Evolutionary conservation across 768 basidiomycete genomes (phyloP).

Genomic region (Lentinula guzmanii): DNA sequence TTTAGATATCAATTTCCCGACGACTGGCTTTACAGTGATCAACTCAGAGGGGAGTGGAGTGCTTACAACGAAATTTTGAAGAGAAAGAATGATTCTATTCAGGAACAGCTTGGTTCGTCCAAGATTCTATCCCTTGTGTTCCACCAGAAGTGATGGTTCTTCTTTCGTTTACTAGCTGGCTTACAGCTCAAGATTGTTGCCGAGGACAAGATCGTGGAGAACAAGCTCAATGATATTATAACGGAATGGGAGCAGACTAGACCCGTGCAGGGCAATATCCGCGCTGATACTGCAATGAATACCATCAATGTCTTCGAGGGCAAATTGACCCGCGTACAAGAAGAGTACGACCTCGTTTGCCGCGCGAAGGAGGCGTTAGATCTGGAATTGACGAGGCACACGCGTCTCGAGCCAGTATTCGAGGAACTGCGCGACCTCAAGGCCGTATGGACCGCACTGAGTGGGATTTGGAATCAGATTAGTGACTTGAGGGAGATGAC

Average conservation of each 20-base stretch:
- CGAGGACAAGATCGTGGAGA: conserved; percentile 96
- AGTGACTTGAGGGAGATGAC: conserved; percentile 79
- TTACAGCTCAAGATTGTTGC: conserved; percentile 99
- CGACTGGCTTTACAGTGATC: conserved; percentile 98
- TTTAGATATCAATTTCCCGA: conserved; percentile 96
- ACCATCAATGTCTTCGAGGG: conserved; percentile 94
- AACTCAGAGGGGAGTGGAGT: conserved; percentile 96
- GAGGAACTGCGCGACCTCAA: conserved; percentile 96
- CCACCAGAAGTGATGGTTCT: neutral
- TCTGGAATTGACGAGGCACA: conserved; percentile 84
- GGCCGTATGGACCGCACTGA: conserved; percentile 97
- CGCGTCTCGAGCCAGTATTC: conserved; percentile 87
- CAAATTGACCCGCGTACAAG: conserved; percentile 81
- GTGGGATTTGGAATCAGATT: conserved; percentile 94
- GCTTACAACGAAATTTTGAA: conserved; percentile 97
- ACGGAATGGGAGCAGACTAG: conserved; percentile 94
- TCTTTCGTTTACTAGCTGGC: conserved; percentile 51
- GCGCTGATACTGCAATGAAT: conserved; percentile 94
- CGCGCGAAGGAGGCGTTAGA: conserved; percentile 96
- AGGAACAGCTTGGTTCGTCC: conserved; percentile 86
- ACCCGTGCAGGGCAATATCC: conserved; percentile 94
- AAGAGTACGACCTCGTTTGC: conserved; percentile 93
- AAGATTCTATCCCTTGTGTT: neutral
- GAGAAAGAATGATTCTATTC: conserved; percentile 96
- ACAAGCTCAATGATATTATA: conserved; percentile 88